phyloP scores from a whole-genome alignment of 2,329 filamentous ascomycete species.

The Fusarium transvaalense region DNA sequence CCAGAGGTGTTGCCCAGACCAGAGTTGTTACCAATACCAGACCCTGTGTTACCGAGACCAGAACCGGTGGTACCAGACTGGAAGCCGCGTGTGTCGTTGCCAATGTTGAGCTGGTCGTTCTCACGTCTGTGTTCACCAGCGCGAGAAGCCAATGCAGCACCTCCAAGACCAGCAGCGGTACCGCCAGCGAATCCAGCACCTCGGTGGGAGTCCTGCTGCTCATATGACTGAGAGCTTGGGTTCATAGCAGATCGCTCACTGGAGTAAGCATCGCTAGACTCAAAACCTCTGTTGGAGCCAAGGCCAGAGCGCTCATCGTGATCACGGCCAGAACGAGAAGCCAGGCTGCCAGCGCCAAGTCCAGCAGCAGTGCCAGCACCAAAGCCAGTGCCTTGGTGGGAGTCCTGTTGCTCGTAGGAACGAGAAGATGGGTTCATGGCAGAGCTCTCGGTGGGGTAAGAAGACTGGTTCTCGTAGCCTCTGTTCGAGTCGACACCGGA shows the following conservation, averaged over 20 bases:
- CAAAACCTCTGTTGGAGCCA: neutral
- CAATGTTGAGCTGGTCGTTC: neutral
- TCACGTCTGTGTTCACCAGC: neutral
- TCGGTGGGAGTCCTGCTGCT: neutral
- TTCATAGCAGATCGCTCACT: neutral
- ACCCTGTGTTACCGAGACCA: neutral
- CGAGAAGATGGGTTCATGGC: neutral
- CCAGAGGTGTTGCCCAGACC: neutral
- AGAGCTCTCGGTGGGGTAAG: neutral
- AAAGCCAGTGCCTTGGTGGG: neutral
- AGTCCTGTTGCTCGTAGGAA: slow-evolving; percentile 5
- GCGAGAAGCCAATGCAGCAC: slow-evolving; percentile 21
- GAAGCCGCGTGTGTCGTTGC: neutral
- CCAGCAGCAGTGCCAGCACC: slow-evolving; percentile 12
- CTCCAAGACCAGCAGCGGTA: slow-evolving; percentile 26
- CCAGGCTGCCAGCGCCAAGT: neutral
- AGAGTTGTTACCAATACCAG: neutral
- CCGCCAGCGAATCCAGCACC: slow-evolving; percentile 2
- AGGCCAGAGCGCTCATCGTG: slow-evolving; percentile 1
- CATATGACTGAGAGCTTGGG: neutral
- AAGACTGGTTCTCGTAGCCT: neutral
- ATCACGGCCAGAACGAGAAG: neutral
- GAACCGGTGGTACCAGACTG: neutral
- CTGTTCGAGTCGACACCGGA: neutral
- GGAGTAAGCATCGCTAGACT: neutral